These are phyloP conservation scores for Murraya paniculata DNA, from an alignment of 345 rosid species.

Conservation along the genomic window DNA sequence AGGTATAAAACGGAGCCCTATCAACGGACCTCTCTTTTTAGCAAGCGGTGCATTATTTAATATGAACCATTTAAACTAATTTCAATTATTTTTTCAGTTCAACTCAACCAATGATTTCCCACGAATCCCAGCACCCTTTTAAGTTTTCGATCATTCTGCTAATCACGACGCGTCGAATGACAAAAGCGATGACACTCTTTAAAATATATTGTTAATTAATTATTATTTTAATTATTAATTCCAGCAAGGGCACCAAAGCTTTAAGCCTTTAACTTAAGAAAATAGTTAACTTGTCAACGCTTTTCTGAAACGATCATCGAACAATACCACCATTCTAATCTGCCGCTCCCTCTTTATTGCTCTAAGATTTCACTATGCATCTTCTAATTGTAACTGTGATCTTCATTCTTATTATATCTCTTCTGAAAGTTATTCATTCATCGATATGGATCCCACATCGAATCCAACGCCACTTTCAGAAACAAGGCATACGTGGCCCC, in stretches of 20 bases:
- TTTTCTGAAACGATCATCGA: background rate
- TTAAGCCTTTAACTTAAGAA: background rate
- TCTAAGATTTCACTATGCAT: background rate
- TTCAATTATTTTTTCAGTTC: background rate
- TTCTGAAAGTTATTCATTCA: conserved; percentile 35
- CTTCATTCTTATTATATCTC: conserved; percentile 17
- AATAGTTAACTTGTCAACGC: background rate
- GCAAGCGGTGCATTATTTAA: background rate
- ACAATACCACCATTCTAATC: background rate
- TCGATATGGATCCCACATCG: conserved; percentile 52
- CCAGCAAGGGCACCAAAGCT: background rate
- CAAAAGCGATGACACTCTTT: too few relatives aligned
- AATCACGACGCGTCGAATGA: background rate
- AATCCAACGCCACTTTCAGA: conserved; percentile 55
- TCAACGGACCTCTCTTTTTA: background rate
- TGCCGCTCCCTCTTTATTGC: background rate
- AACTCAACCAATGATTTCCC: background rate
- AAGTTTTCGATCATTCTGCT: background rate
- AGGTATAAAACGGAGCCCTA: too few relatives aligned
- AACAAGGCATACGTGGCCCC: conserved; percentile 56
- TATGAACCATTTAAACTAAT: background rate
- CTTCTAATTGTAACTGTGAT: conserved; percentile 22
- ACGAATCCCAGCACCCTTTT: background rate
- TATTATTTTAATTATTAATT: background rate
- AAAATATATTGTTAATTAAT: too few relatives aligned